Conservation (phyloP, 352 stramenopile genomes). For the Elongisporangium prolatum region DNA sequence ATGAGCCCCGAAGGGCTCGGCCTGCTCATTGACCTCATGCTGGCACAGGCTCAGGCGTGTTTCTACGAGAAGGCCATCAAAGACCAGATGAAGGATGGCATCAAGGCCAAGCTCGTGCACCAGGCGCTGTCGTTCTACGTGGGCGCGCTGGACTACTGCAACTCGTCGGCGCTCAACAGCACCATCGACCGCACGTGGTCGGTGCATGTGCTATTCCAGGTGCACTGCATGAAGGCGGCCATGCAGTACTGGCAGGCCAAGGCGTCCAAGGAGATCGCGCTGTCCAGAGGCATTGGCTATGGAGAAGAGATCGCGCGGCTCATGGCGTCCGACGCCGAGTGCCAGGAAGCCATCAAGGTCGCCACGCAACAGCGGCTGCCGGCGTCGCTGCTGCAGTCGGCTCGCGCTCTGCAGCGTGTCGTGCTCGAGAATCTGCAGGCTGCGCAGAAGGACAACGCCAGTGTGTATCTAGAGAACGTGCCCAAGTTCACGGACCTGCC, state of each 20-base stretch:
- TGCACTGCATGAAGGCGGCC: conserved; percentile 62
- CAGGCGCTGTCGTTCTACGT: conserved; percentile 70
- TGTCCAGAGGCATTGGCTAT: conserved; percentile 54
- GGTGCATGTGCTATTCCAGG: conserved; percentile 65
- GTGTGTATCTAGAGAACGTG: conserved; percentile 78
- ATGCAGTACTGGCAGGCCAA: conserved; percentile 76
- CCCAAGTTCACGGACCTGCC: conserved; percentile 49
- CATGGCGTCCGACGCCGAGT: conserved; percentile 42
- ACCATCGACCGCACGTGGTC: conserved; percentile 64
- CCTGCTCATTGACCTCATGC: conserved; percentile 71
- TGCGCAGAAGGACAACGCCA: conserved; percentile 77
- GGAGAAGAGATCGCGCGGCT: conserved; percentile 75
- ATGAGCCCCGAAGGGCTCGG: conserved; percentile 60
- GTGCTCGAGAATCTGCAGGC: conserved; percentile 48
- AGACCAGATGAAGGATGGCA: conserved; percentile 77
- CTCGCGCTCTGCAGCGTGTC: conserved; percentile 47
- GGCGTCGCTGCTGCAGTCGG: conserved; percentile 42
- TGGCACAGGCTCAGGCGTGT: conserved; percentile 85
- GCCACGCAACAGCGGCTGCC: conserved; percentile 63
- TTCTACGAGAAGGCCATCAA: conserved; percentile 92
- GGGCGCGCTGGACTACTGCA: conserved; percentile 49
- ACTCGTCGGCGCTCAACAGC: conserved; percentile 36
- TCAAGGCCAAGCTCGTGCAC: conserved; percentile 81
- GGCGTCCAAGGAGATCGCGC: conserved; percentile 52
- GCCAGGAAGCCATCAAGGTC: conserved; percentile 51